phyloP scores from a whole-genome alignment of 345 rosid genomes.

The Euphorbia peplus region DNA sequence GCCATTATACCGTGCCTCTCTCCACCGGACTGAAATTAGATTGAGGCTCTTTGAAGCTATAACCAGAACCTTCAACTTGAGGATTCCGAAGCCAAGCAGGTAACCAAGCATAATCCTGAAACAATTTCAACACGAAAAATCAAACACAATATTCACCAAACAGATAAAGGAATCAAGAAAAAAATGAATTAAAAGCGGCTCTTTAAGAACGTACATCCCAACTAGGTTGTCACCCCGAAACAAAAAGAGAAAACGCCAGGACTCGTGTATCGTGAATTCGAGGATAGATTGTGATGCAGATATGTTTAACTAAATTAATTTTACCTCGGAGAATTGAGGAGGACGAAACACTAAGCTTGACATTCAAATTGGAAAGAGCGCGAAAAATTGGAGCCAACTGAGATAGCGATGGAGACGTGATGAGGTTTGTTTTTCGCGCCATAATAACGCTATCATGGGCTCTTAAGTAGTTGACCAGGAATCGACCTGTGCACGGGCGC shows the following conservation, averaged over 20 bases:
- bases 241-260: no score
- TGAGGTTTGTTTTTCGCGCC: slow-evolving; percentile 11
- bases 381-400: neutral
- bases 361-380: slow-evolving; percentile 14
- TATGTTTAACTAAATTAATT: neutral
- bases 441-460: neutral
- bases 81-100: slow-evolving; percentile 45
- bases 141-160: neutral
- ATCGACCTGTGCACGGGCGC: no score
- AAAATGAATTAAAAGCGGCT: neutral
- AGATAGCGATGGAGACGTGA: neutral
- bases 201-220: no score
- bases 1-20: slow-evolving; percentile 15
- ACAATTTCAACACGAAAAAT: neutral
- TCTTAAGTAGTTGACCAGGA: no score
- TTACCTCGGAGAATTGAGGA: slow-evolving; percentile 60
- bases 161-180: neutral
- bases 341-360: slow-evolving; percentile 48
- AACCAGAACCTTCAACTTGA: slow-evolving; percentile 18
- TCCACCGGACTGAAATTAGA: slow-evolving; percentile 10
- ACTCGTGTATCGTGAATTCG: neutral
- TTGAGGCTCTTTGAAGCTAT: slow-evolving; percentile 8
- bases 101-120: slow-evolving; percentile 47
- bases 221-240: no score
- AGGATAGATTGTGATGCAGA: neutral